A percentile compares a stretch with the other conserved stretches of the same genome.
Evolutionary conservation across 2,329 filamentous ascomycete genomes (phyloP).

Genomic region (Emergomyces pasteurianus): DNA sequence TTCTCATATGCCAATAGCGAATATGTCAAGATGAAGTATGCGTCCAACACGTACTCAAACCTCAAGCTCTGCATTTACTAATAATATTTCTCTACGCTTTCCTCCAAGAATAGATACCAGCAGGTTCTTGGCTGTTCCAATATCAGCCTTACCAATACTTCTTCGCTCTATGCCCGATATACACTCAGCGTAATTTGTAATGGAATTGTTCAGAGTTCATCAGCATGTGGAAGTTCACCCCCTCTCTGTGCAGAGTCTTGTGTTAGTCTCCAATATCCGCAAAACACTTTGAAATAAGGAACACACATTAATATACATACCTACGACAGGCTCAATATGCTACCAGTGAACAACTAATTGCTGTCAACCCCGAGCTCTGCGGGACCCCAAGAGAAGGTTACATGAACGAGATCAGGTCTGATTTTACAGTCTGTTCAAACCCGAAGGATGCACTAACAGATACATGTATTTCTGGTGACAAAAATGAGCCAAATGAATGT

Average conservation of each 20-base stretch:
- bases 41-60: conserved; percentile 1
- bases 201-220: conserved; percentile 82
- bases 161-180: conserved; percentile 80
- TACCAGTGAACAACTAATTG: conserved; percentile 75
- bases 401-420: conserved; percentile 68
- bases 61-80: not conserved
- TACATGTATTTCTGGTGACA: conserved; percentile 60
- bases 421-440: conserved; percentile 80
- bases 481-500: conserved; percentile 79
- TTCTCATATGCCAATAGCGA: conserved; percentile 58
- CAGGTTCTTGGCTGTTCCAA: conserved; percentile 66
- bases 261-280: conserved; percentile 38
- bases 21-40: conserved; percentile 71
- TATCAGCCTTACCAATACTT: conserved; percentile 66
- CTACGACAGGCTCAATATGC: conserved; percentile 59
- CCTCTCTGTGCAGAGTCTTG: conserved; percentile 87
- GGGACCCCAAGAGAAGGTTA: conserved; percentile 52
- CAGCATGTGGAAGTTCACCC: conserved; percentile 47
- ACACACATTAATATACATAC: conserved; percentile 11
- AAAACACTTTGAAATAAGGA: not conserved
- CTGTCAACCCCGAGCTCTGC: conserved; percentile 63
- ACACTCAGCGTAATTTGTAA: conserved; percentile 90
- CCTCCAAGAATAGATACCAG: conserved; percentile 57
- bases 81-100: conserved; percentile 2
- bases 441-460: conserved; percentile 67